phyloP scores from a whole-genome alignment of 129 eudicot species.

The Gnaphalium uliginosum region DNA sequence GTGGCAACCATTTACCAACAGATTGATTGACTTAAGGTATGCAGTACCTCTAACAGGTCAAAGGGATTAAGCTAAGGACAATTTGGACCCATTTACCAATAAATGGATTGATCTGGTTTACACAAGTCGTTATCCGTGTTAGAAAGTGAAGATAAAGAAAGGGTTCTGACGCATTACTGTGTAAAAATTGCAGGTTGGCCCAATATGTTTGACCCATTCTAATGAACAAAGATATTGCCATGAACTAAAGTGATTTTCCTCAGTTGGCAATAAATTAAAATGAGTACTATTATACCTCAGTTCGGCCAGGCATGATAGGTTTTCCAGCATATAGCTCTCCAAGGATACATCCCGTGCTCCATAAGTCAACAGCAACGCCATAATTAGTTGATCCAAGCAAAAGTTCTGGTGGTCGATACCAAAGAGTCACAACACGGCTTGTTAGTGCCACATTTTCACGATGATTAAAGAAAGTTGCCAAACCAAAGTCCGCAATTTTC shows the following conservation, averaged over 20 bases:
- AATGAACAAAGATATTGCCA: too few species aligned
- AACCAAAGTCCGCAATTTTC: slow-evolving; percentile 53
- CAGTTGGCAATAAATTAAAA: too few species aligned
- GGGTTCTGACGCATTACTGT: too few species aligned
- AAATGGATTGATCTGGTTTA: too few species aligned
- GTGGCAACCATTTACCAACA: too few species aligned
- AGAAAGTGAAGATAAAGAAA: too few species aligned
- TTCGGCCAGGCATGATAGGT: slow-evolving; percentile 75
- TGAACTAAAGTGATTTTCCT: too few species aligned
- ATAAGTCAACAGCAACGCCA: slow-evolving; percentile 45
- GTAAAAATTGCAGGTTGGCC: too few species aligned
- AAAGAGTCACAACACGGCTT: slow-evolving; percentile 53
- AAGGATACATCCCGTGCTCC: slow-evolving; percentile 55
- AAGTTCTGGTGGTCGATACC: slow-evolving; percentile 38
- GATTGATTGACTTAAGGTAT: neutral
- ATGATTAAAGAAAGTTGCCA: slow-evolving; percentile 31
- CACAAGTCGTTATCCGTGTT: too few species aligned
- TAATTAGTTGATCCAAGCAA: slow-evolving; percentile 50
- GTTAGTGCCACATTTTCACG: slow-evolving; percentile 35
- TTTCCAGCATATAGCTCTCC: slow-evolving; percentile 49
- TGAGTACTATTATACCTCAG: slow-evolving; percentile 43
- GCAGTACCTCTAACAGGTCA: neutral
- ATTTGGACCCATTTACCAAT: too few species aligned
- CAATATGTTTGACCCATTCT: too few species aligned
- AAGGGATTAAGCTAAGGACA: neutral